A percentile compares a stretch with the other conserved stretches of the same genome.
Evolutionary conservation across 139 green algal species (phyloP).

Genomic region (Tetratostichococcus sp.): DNA sequence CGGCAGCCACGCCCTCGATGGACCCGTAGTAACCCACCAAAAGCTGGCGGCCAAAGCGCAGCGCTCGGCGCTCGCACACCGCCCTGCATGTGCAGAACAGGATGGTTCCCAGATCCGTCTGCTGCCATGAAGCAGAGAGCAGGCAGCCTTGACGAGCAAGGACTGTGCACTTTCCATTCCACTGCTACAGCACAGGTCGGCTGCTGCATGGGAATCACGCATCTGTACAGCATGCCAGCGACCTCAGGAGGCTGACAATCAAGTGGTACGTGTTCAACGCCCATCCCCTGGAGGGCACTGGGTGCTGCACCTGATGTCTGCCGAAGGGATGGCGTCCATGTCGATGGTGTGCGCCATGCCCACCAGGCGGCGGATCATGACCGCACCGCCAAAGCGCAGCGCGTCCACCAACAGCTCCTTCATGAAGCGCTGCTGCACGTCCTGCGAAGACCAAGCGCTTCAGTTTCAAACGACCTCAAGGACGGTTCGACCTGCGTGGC

Average conservation of each 20-base stretch:
- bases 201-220: no score
- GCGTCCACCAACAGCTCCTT: conserved; percentile 65
- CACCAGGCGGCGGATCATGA: conserved; percentile 83
- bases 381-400: conserved; percentile 50
- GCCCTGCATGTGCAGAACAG: conserved; percentile 32
- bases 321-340: conserved; percentile 80
- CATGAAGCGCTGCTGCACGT: conserved; percentile 73
- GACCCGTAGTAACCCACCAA: conserved; percentile 35
- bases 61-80: conserved; percentile 70
- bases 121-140: no score
- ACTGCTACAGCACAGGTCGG: no score
- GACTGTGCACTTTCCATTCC: no score
- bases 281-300: no score
- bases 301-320: conserved; percentile 1
- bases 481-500: no score
- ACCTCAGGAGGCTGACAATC: no score
- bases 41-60: conserved; percentile 67
- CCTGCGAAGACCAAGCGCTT: conserved; percentile 18
- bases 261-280: no score
- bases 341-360: conserved; percentile 93
- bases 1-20: conserved; percentile 14
- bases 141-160: no score
- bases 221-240: no score
- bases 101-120: no score
- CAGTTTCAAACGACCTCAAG: no score